phyloP scores from a whole-genome alignment of 2,329 filamentous ascomycete species.

The Ascochyta viciae-villosae region DNA sequence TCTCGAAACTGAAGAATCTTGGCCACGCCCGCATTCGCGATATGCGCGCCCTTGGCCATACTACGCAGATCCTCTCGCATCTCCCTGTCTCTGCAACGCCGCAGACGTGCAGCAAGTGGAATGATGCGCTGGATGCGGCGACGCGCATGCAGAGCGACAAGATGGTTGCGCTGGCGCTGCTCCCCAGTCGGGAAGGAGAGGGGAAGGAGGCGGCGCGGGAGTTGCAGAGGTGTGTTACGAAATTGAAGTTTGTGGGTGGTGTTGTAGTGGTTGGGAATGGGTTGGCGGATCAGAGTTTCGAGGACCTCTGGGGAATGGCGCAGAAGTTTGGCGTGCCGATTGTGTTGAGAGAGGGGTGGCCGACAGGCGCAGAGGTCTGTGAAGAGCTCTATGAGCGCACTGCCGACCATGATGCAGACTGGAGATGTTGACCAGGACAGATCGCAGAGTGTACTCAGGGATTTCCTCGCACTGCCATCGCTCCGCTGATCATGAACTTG shows the following conservation, averaged over 20 bases:
- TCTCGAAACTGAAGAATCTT: slow-evolving; percentile 34
- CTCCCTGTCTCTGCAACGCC: slow-evolving; percentile 27
- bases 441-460: slow-evolving; percentile 21
- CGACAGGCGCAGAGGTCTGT: slow-evolving; percentile 26
- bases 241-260: slow-evolving; percentile 58
- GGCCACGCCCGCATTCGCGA: slow-evolving; percentile 33
- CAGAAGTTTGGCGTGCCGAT: slow-evolving; percentile 52
- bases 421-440: slow-evolving; percentile 16
- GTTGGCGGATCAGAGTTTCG: slow-evolving; percentile 55
- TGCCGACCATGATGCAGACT: neutral
- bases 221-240: slow-evolving; percentile 50
- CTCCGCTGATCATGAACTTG: slow-evolving; percentile 27
- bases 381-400: neutral
- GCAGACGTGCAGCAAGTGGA: slow-evolving; percentile 29
- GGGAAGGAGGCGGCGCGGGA: slow-evolving; percentile 47
- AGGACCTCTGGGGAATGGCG: slow-evolving; percentile 52
- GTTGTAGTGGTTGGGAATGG: slow-evolving; percentile 51
- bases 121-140: slow-evolving; percentile 32
- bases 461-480: slow-evolving; percentile 19
- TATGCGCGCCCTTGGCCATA: slow-evolving; percentile 29
- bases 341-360: slow-evolving; percentile 31
- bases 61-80: slow-evolving; percentile 38
- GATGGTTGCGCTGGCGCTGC: slow-evolving; percentile 53
- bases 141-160: slow-evolving; percentile 41
- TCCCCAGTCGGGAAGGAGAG: slow-evolving; percentile 40